Base-by-base conservation (phyloP, 2,329 filamentous ascomycete species). In the Cordyceps militaris region DNA sequence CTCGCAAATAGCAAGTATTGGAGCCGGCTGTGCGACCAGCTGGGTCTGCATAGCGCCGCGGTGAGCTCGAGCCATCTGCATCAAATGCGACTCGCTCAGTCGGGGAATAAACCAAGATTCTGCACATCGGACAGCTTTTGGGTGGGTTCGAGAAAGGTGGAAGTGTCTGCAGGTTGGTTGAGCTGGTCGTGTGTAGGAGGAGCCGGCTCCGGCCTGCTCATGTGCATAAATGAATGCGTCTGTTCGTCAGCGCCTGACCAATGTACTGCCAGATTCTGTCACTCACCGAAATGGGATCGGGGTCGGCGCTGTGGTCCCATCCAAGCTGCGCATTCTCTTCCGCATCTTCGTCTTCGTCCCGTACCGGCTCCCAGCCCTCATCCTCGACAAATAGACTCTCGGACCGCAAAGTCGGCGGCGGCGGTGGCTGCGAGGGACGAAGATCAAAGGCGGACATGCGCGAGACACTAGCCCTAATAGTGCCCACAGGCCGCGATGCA, bases 21-120 rank as follows among this genome's bases (percentile, higher is more conserved):
- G 87, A 24, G 91, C 89, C n/a, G 92, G 92, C 1, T 96, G 91
- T 73, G 92, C 92, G 46, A 96, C 92, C 19, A 95, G 86, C 68
- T 96, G 91, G 86, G 76, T 95, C 56, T 80, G 77, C 62, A 75
- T 83, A 52, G 66, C 65, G 58, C 62, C 64, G 56, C 59, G 57
- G 47, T 62, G 62, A 56, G 62, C 57, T 60, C 47, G 32, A 16
- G 24, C 60, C 38, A 26, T 43, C 21, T 60, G 52, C 61, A 53
- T 24, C 36, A n/a, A 34, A 3, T 36, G 40, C 32, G 46, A 34
- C 32, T 21, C 11, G 23, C 26, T 70, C 48, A 74, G 49, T 74
- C 72, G 2, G 71, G 72, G 62, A 77, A 78, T 14, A 79, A 66
- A 3, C 76, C 73, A 58, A 75, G 67, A 51, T 70, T 73, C 62